Conservation (phyloP, 139 green algal species). For the Chlorella vulgaris region DNA sequence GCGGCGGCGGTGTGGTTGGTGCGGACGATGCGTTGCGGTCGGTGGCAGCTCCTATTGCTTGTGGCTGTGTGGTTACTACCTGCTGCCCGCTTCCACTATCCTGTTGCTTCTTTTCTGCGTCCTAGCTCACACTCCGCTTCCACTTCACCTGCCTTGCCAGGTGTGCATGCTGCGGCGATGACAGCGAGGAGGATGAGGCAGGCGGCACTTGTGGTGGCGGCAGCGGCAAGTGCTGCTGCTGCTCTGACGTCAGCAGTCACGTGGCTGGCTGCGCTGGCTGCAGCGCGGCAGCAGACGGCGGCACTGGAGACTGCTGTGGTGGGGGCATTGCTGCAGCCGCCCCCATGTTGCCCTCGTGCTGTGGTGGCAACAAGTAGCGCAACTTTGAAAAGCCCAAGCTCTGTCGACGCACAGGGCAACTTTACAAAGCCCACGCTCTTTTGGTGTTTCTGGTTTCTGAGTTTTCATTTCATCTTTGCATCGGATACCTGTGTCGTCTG, state of each 20-base stretch:
- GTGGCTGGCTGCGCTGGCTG: background rate
- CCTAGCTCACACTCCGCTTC: background rate
- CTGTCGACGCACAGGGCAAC: too few relatives aligned
- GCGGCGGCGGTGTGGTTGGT: background rate
- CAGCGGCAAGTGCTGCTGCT: slow-evolving; percentile 28
- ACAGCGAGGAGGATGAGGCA: slow-evolving; percentile 7
- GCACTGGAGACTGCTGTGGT: background rate
- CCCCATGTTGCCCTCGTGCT: too few relatives aligned
- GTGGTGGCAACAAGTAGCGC: too few relatives aligned
- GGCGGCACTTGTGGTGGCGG: slow-evolving; percentile 18
- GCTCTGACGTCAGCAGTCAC: background rate
- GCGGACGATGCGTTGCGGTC: background rate
- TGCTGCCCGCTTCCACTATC: background rate
- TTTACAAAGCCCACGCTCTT: too few relatives aligned
- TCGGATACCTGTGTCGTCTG: too few relatives aligned
- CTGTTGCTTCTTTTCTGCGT: background rate
- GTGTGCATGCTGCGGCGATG: slow-evolving; percentile 14
- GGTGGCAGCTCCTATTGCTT: background rate
- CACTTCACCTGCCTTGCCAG: background rate
- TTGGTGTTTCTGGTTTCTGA: too few relatives aligned
- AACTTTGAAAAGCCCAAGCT: too few relatives aligned
- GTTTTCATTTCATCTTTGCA: too few relatives aligned
- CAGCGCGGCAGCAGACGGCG: background rate
- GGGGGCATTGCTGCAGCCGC: too few relatives aligned
- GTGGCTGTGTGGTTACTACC: background rate